Evolutionary conservation across 2,329 filamentous ascomycete species (phyloP).

Genomic region (Pyricularia pennisetigena): DNA sequence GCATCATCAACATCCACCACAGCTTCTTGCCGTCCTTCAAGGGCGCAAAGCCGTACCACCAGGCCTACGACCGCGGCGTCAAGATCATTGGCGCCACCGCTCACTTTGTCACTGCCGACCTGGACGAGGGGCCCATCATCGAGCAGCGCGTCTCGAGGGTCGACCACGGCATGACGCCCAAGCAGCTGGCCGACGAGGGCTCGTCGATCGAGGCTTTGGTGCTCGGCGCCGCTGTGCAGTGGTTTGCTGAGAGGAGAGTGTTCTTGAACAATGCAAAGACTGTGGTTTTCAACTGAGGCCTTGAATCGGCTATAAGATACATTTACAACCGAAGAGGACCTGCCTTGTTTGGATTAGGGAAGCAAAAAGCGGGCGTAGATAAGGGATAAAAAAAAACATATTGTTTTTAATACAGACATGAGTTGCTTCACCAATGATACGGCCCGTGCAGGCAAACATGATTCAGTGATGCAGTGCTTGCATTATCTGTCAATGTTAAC

Average conservation of each 20-base stretch:
- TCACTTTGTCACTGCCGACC: conserved; percentile 76
- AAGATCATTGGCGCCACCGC: conserved; percentile 84
- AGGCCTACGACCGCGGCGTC: conserved; percentile 76
- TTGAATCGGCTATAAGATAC: background rate
- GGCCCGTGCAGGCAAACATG: no score
- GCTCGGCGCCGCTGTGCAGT: conserved; percentile 71
- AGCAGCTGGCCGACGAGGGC: conserved; percentile 68
- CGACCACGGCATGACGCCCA: conserved; percentile 66
- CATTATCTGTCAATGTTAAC: no score
- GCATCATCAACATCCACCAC: conserved; percentile 90
- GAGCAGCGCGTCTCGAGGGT: conserved; percentile 74
- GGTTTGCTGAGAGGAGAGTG: conserved; percentile 69
- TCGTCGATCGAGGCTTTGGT: conserved; percentile 81
- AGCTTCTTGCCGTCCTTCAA: conserved; percentile 82
- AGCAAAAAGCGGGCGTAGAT: background rate
- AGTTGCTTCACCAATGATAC: no score
- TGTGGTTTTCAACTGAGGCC: conserved; percentile 55
- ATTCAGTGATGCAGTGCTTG: no score
- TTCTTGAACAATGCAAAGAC: conserved; percentile 75
- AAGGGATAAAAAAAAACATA: no score
- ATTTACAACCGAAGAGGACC: background rate
- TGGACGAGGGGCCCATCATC: conserved; percentile 82
- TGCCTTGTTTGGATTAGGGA: background rate
- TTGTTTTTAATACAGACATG: no score
- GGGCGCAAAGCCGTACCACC: conserved; percentile 80